These are phyloP conservation scores for Debaryomyces fabryi DNA, from an alignment of 1,139 yeast genomes.

Conservation along the genomic window DNA sequence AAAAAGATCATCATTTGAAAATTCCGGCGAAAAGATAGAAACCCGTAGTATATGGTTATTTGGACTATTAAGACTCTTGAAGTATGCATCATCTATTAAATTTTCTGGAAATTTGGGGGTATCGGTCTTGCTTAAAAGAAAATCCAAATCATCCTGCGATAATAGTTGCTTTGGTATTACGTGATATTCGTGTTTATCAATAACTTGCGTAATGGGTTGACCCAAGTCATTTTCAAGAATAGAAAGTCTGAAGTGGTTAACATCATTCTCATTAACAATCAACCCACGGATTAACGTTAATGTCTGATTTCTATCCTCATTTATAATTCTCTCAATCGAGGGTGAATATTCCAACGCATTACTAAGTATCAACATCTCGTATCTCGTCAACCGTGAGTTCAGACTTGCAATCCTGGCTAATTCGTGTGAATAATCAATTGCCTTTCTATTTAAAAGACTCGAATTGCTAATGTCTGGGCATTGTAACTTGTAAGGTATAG, in stretches of 20 bases:
- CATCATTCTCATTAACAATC: slow-evolving; percentile 23
- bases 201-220: slow-evolving; percentile 6
- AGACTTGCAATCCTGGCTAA: slow-evolving; percentile 23
- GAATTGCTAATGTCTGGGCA: slow-evolving; percentile 12
- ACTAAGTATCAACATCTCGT: slow-evolving; percentile 34
- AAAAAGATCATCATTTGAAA: slow-evolving; percentile 27
- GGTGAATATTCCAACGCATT: slow-evolving; percentile 36
- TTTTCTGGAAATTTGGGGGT: slow-evolving; percentile 12
- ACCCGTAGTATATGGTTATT: slow-evolving; percentile 36
- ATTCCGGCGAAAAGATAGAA: slow-evolving; percentile 36
- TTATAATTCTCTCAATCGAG: slow-evolving; percentile 25
- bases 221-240: slow-evolving; percentile 27
- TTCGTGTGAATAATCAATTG: slow-evolving; percentile 39
- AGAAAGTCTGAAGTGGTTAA: slow-evolving; percentile 37
- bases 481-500: slow-evolving; percentile 29
- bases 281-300: slow-evolving; percentile 39
- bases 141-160: slow-evolving; percentile 30
- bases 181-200: slow-evolving; percentile 43
- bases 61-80: slow-evolving; percentile 29
- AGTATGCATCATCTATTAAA: slow-evolving; percentile 40
- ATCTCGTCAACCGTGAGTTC: slow-evolving; percentile 15
- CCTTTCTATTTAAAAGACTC: slow-evolving; percentile 33
- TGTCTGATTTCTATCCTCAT: slow-evolving; percentile 24
- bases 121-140: slow-evolving; percentile 14
- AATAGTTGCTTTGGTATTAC: slow-evolving; percentile 27